Conservation (phyloP, 805 yeast species). For the Candida arabinofermentans region DNA sequence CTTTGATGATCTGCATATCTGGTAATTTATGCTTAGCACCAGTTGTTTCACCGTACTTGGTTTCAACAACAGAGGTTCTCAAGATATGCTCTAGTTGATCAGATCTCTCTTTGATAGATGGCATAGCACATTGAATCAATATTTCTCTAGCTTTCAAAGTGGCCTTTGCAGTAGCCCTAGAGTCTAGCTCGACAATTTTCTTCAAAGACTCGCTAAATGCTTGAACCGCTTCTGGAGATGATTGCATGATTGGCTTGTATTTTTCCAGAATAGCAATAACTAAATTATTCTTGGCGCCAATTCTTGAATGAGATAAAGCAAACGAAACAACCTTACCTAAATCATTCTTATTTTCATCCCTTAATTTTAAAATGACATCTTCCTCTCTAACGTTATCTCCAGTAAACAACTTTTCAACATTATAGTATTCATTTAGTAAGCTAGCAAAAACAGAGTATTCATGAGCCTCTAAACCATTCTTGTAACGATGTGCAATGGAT, state of each 20-base stretch:
- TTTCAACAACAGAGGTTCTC: conserved; percentile 84
- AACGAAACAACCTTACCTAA: conserved; percentile 66
- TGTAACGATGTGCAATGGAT: conserved; percentile 64
- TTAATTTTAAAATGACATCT: conserved; percentile 77
- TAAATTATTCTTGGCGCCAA: conserved; percentile 88
- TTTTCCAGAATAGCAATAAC: conserved; percentile 78
- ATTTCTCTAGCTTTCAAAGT: conserved; percentile 95
- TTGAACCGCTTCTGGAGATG: conserved; percentile 62
- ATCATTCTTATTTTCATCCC: conserved; percentile 83
- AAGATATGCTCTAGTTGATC: conserved; percentile 96
- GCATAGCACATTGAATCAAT: conserved; percentile 93
- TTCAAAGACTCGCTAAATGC: conserved; percentile 69
- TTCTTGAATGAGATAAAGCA: conserved; percentile 87
- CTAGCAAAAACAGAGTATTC: conserved; percentile 73
- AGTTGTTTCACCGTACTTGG: conserved; percentile 79
- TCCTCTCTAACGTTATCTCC: conserved; percentile 80
- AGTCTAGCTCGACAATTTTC: conserved; percentile 80
- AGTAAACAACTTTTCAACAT: conserved; percentile 73
- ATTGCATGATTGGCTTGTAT: conserved; percentile 76
- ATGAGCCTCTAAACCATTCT: conserved; percentile 75
- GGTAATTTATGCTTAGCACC: conserved; percentile 78
- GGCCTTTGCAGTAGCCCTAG: conserved; percentile 89
- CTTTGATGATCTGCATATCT: conserved; percentile 71
- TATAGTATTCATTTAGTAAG: conserved; percentile 67
- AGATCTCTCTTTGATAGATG: conserved; percentile 92